Base-by-base conservation (phyloP, 345 rosid species). In the Clausena lansium region DNA sequence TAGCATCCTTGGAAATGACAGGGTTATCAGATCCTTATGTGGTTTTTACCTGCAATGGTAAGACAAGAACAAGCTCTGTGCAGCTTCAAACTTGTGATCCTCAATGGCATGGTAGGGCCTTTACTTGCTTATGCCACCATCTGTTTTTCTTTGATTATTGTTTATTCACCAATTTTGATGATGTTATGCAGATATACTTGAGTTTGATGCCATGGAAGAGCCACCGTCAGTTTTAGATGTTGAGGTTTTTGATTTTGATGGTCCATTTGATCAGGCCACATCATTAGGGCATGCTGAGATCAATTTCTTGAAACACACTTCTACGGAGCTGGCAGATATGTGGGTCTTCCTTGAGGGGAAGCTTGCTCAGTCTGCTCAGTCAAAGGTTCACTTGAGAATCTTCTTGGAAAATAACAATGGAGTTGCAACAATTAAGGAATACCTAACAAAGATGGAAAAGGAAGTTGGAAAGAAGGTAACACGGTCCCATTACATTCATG, bases 161-260 rank as follows among this genome's bases (percentile, higher is more conserved):
- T 75, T 22, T 77, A 10, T 47, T 63, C 52, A 78, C 70, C 50
- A 17, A 60, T 47, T 78, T 55, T 66, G 57, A 83, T 59, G 79
- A 64, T 76, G 70, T 79, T 77, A 22, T 86, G 85, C 92, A 93
- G 98, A 95, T 79, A 84, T 92, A 74, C 88, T 93, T 41, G 98
- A 93, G 87, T 93, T 95, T 82, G 97, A 95, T 83, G 97, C 98
- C 14, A 92, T 91, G 94, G 96, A 95, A 78, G 99, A 92, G 83
- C 94, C 94, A 15, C 99, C 98, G 7, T 95, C 98, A 4, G 91
- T 95, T 73, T 82, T 95, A 75, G 94, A 89, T 83, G 89, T 91
- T 77, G 98, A 95, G 82, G 94, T 93, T 68, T 95, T 91, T 79
- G 91, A 95, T 85, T 95, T 93, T 39, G 96, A 93, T 64, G 97